A percentile compares a stretch with the other conserved stretches of the same genome.
Evolutionary conservation across 352 stramenopile genomes (phyloP).

Genomic region (Phytopythium aichiense): DNA sequence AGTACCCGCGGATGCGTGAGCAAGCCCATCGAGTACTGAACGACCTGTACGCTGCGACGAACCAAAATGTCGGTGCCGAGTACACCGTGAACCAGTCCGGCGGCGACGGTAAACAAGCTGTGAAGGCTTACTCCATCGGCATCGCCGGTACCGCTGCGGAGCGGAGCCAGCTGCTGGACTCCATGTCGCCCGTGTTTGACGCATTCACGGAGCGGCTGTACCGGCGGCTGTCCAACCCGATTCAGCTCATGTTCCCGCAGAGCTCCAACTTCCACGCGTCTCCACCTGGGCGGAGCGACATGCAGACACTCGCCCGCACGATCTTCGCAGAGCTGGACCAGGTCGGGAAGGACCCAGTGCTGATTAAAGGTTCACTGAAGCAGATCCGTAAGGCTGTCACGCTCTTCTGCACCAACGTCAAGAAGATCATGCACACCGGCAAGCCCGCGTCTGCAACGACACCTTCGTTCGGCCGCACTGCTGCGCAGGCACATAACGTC

Average conservation of each 20-base stretch:
- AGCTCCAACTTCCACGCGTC: conserved; percentile 81
- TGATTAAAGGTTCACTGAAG: conserved; percentile 51
- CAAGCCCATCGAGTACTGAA: conserved; percentile 64
- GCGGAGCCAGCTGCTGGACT: conserved; percentile 62
- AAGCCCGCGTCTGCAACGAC: conserved; percentile 42
- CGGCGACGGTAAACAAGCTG: neutral
- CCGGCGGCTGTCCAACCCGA: conserved; percentile 61
- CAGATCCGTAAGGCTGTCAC: conserved; percentile 62
- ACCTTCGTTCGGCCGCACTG: conserved; percentile 48
- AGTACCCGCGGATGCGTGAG: conserved; percentile 77
- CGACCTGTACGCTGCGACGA: conserved; percentile 53
- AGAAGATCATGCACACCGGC: conserved; percentile 69
- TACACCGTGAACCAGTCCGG: conserved; percentile 12
- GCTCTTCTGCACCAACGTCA: conserved; percentile 67
- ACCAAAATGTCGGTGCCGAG: conserved; percentile 22
- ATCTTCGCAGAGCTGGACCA: conserved; percentile 72
- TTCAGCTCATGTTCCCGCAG: conserved; percentile 87
- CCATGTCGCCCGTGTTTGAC: conserved; percentile 62
- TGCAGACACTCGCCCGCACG: conserved; percentile 74
- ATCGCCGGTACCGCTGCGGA: conserved; percentile 43
- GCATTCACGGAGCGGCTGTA: conserved; percentile 67
- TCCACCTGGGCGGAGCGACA: conserved; percentile 73
- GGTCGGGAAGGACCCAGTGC: conserved; percentile 46
- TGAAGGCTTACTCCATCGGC: conserved; percentile 11
- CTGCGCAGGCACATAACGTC: conserved; percentile 78